phyloP scores from a whole-genome alignment of 2,329 filamentous ascomycete species.

The Macroventuria anomochaeta region DNA sequence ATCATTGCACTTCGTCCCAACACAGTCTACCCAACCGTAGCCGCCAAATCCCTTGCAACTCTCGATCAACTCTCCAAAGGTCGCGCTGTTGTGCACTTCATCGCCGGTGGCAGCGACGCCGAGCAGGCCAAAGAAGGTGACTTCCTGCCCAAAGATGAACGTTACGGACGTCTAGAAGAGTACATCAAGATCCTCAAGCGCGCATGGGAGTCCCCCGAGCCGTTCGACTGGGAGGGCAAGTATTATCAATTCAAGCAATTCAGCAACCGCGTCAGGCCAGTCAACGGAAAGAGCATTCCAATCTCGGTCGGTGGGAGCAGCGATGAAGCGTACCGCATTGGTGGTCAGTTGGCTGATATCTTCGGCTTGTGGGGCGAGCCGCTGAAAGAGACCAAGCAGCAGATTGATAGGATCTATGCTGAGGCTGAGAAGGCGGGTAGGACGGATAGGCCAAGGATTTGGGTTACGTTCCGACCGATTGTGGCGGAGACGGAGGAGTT shows the following conservation, averaged over 20 bases:
- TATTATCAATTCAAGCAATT: constrained; percentile 68
- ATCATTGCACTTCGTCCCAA: constrained; percentile 69
- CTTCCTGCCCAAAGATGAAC: constrained; percentile 63
- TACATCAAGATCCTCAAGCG: constrained; percentile 67
- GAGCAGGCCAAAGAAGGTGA: constrained; percentile 68
- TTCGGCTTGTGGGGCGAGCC: constrained; percentile 70
- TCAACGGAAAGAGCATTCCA: constrained; percentile 59
- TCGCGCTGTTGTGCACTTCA: constrained; percentile 67
- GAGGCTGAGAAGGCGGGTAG: constrained; percentile 65
- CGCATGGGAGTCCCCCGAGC: constrained; percentile 63
- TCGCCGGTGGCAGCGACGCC: constrained; percentile 66
- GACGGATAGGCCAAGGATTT: constrained; percentile 63
- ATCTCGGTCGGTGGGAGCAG: constrained; percentile 67
- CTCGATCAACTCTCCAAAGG: constrained; percentile 66
- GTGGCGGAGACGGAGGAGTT: constrained; percentile 67
- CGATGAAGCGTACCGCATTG: constrained; percentile 65
- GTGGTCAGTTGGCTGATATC: constrained; percentile 65
- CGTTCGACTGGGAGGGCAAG: constrained; percentile 67
- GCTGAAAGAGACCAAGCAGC: constrained; percentile 67
- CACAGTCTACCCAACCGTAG: constrained; percentile 67
- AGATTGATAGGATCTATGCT: constrained; percentile 66
- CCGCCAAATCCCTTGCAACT: constrained; percentile 66
- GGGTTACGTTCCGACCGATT: constrained; percentile 70
- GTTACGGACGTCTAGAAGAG: constrained; percentile 65
- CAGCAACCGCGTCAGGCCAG: constrained; percentile 61